Evolutionary conservation across 805 yeast species (phyloP), one percentile per base, ranked within the genome.

Genomic region (Saccharomycopsis lassenensis): DNA sequence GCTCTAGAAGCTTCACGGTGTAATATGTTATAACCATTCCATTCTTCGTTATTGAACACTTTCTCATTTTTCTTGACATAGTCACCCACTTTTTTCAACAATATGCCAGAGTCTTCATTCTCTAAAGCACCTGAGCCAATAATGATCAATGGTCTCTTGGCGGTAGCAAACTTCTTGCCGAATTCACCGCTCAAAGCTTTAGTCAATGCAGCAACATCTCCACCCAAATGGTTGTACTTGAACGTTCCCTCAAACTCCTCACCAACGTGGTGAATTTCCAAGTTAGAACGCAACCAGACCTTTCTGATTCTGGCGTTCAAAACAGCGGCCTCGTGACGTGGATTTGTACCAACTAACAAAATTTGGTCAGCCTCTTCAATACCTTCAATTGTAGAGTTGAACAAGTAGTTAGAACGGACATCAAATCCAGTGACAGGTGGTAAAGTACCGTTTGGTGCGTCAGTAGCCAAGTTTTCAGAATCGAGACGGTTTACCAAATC

Each of bases 251-350:
- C 87, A 52, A 84, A 83, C 45, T 63, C 55, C 57, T 78, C 77
- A 49, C 94, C 94, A 46, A 83, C 71, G 28, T 74, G 74, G 45
- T 76, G 76, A 44, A 84, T 62, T 48, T 81, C 80, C 51, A 81
- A 67, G 23, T 21, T 20, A 25, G 75, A 68, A 48, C 77, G 64
- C 52, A 83, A 64, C 91, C 89, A 83, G 43, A 69, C 75, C 56
- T 75, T 78, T 66, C 94, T 74, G 49, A 83, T 77, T 59, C 93
- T 72, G 28, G 89, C 73, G 57, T 83, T 83, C 50, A 83, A 66
- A 12, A 84, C 93, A 29, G 94, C 85, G 41, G 94, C 94, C 63
- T 83, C 94, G 54, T 71, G 85, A 54, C 94, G 71, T 41, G 94
- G 93, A 64, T 83, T 83, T 31, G 94, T 75, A 44, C 94, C 94